Percentiles rank a stretch among this genome's conserved stretches.
Evolutionary conservation across 23 red algal species (phyloP).

Genomic region (Gracilaria domingensis): DNA sequence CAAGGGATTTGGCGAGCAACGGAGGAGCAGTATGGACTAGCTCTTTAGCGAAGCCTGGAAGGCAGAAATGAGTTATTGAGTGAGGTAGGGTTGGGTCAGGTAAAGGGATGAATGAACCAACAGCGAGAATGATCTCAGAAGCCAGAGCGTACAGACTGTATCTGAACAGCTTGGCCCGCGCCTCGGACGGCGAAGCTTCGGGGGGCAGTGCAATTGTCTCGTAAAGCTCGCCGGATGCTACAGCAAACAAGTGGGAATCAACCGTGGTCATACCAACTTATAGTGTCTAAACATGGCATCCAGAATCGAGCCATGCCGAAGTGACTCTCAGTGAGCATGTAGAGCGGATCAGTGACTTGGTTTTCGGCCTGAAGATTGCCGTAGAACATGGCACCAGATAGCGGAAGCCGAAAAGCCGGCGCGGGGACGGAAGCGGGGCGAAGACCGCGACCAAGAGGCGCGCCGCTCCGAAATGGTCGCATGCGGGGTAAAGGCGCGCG

Average conservation of each 20-base stretch:
- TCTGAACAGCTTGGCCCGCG: slow-evolving; percentile 38
- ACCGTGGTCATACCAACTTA: slow-evolving; percentile 71
- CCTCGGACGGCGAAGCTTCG: no score
- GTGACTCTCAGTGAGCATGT: slow-evolving; percentile 63
- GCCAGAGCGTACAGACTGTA: slow-evolving; percentile 53
- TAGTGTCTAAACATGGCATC: slow-evolving; percentile 74
- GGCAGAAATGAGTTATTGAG: no score
- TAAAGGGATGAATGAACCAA: slow-evolving; percentile 84
- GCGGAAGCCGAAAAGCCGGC: not conserved
- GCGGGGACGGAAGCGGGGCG: slow-evolving; percentile 40
- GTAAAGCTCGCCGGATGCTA: no score
- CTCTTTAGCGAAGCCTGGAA: slow-evolving; percentile 81
- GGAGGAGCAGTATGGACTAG: slow-evolving; percentile 81
- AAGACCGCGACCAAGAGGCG: slow-evolving; percentile 37
- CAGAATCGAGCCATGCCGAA: slow-evolving; percentile 71
- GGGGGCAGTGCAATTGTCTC: no score
- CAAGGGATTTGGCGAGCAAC: no score
- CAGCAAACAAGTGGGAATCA: no score
- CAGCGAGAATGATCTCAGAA: slow-evolving; percentile 80
- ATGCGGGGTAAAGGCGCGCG: slow-evolving; percentile 11
- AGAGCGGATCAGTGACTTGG: no score
- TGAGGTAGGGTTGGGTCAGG: slow-evolving; percentile 80
- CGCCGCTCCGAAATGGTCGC: slow-evolving; percentile 10
- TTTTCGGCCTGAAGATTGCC: slow-evolving; percentile 35
- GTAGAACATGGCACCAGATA: slow-evolving; percentile 42